Evolutionary conservation across 345 rosid genomes (phyloP).

Genomic region (Eucalyptus erythrocorys): DNA sequence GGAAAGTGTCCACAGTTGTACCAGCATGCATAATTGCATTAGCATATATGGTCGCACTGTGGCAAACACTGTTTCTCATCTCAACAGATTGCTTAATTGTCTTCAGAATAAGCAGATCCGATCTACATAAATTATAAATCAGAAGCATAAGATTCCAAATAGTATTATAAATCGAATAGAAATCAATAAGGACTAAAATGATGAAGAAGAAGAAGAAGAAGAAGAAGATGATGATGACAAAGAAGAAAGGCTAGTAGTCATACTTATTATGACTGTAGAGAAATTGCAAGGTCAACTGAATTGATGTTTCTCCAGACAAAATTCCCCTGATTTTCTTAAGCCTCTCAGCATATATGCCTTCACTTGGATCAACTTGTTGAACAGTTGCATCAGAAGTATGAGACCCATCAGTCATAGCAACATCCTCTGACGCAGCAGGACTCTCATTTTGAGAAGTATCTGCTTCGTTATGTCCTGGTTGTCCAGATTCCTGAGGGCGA

Average conservation of each 20-base stretch:
- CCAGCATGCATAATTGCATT: constrained; percentile 99
- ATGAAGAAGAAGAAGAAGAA: neutral
- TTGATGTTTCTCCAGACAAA: constrained; percentile 94
- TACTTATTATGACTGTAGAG: constrained; percentile 94
- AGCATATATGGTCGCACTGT: constrained; percentile 96
- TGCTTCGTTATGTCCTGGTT: constrained; percentile 27
- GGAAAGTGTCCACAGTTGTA: constrained; percentile 96
- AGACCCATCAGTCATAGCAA: constrained; percentile 75
- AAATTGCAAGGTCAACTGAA: constrained; percentile 86
- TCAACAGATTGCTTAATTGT: constrained; percentile 97
- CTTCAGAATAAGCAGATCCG: constrained; percentile 89
- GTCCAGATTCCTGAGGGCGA: constrained; percentile 37
- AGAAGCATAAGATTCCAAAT: neutral
- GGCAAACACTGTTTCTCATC: constrained; percentile 98
- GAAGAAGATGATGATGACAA: neutral
- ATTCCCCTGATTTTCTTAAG: constrained; percentile 76
- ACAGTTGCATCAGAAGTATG: constrained; percentile 23
- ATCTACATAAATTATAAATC: constrained; percentile 32
- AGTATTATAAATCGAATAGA: neutral
- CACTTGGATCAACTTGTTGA: constrained; percentile 49
- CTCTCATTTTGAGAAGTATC: constrained; percentile 41
- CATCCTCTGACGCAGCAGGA: constrained; percentile 49
- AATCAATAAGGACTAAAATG: neutral
- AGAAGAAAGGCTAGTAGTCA: neutral
- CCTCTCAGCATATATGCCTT: constrained; percentile 66